These are phyloP conservation scores for Sarocladium strictum DNA, from an alignment of 2,329 filamentous ascomycete genomes.

Conservation along the genomic window DNA sequence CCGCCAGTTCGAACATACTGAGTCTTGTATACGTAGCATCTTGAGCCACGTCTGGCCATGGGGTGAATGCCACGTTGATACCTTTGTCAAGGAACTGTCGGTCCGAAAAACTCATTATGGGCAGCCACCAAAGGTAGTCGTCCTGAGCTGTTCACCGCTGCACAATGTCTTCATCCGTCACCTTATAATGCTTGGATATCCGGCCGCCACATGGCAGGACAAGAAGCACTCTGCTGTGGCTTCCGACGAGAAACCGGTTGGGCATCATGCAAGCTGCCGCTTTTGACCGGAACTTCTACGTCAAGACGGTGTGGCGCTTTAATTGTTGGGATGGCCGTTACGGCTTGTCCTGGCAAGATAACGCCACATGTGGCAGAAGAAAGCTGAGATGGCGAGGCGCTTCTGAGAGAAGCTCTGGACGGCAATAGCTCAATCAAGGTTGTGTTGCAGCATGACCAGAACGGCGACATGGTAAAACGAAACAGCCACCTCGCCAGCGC, in stretches of 20 bases:
- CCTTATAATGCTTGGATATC: neutral
- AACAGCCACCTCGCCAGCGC: neutral
- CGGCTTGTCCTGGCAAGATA: no score
- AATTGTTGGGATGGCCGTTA: neutral
- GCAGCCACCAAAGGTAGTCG: neutral
- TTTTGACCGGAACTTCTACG: neutral
- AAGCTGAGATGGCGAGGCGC: slow-evolving; percentile 1
- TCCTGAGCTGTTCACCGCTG: neutral
- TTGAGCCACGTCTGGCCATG: neutral
- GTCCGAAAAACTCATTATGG: neutral
- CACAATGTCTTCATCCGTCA: neutral
- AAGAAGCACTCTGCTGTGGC: neutral
- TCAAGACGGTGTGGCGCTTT: neutral
- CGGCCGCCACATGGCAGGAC: slow-evolving; percentile 1
- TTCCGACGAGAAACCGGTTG: neutral
- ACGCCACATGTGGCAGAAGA: neutral
- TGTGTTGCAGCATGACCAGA: neutral
- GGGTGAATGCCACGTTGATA: neutral
- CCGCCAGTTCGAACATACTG: neutral
- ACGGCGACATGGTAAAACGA: neutral
- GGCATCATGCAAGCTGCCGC: neutral
- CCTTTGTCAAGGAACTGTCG: neutral
- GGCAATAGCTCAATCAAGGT: neutral
- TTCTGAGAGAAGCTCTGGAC: neutral
- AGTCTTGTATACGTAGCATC: neutral